Base-by-base conservation (phyloP, 805 yeast genomes). In the Sugiyamaella americana region DNA sequence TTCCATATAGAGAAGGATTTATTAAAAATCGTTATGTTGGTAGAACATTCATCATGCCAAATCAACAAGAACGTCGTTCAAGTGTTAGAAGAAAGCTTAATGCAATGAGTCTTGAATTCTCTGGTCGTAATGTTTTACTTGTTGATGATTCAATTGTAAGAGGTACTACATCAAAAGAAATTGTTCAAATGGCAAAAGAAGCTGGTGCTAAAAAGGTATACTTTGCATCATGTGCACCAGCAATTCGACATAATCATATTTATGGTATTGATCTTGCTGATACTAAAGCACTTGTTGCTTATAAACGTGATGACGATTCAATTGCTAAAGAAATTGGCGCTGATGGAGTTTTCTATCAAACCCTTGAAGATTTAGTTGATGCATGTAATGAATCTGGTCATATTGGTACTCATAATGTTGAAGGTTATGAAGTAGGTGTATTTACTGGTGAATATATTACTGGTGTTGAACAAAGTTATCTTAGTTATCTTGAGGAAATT, bases 251-350 rank as follows among this genome's bases (percentile, higher is more conserved):
- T 68, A 93, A 93, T 69, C 98, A 93, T 64, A 87, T 93, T 49
- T 93, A 93, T 65, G 98, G 98, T 64, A 93, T 93, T 55, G 98
- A 93, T 70, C 76, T 93, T 51, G 98, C 98, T 23, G 98, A 93
- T 61, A 86, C 91, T 41, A 85, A 80, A 65, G 96, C 96, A 8
- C 73, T 93, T 30, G 96, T 93, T 39, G 98, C 96, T 4, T 93
- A 77, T 67, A 72, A 82, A 57, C 79, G 84, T 58, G 70, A 80
- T 5, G 91, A 82, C 52, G 79, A 78, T 1, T 87, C 86, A 64
- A 81, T 93, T 53, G 82, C 93, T 11, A 58, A 73, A 42, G 85
- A 73, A 5, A 78, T 93, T 51, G 95, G 95, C 40, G 96, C 98
- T 41, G 98, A 93, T 64, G 76, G 74, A 56, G 96, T 93, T 29